Conservation (phyloP, 2,329 filamentous ascomycete species). For the Trichoderma sp. region DNA sequence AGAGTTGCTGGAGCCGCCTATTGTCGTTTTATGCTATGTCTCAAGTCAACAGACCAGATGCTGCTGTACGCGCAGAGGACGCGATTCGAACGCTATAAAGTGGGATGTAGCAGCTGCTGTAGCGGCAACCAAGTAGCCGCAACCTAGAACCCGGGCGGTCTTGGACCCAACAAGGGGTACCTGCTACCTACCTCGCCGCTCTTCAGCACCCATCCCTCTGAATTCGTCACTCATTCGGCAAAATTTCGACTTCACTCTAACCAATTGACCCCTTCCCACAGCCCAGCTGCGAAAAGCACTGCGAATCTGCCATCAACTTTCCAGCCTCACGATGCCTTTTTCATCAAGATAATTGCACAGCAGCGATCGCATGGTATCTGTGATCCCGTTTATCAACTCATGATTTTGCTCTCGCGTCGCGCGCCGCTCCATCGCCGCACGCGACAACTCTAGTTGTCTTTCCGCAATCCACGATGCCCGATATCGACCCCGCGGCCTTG, state of each 20-base stretch:
- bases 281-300: conserved; percentile 24
- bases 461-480: conserved; percentile 52
- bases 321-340: conserved; percentile 40
- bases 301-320: conserved; percentile 39
- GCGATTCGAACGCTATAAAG: conserved; percentile 5
- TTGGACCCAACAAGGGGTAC: conserved; percentile 21
- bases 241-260: conserved; percentile 38
- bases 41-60: neutral
- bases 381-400: conserved; percentile 42
- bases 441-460: conserved; percentile 41
- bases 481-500: conserved; percentile 68
- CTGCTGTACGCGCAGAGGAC: conserved; percentile 9
- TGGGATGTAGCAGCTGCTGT: conserved; percentile 15
- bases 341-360: conserved; percentile 43
- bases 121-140: conserved; percentile 2
- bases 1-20: neutral
- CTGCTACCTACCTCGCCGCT: conserved; percentile 24
- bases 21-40: neutral
- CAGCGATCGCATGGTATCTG: conserved; percentile 42
- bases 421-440: conserved; percentile 46
- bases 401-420: conserved; percentile 42
- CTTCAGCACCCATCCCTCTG: conserved; percentile 22
- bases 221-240: conserved; percentile 22
- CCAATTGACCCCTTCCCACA: conserved; percentile 29
- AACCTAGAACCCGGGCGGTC: neutral